phyloP scores from a whole-genome alignment of 805 yeast genomes.

The Schizosaccharomyces octosporus region DNA sequence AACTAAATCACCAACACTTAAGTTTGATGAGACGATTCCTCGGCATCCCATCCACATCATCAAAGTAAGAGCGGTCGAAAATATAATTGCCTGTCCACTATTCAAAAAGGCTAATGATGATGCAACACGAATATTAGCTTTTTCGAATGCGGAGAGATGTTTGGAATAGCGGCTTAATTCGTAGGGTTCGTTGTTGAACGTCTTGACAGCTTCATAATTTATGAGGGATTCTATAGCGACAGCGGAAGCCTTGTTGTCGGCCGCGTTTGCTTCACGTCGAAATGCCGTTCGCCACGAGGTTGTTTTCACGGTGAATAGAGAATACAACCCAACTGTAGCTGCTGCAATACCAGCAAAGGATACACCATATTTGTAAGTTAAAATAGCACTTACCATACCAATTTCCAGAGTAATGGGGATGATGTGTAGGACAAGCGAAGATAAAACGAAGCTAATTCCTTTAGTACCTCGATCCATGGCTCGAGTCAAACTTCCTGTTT shows the following conservation, averaged over 20 bases:
- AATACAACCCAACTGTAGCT: conserved; percentile 68
- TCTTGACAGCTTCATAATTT: conserved; percentile 82
- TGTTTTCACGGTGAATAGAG: conserved; percentile 66
- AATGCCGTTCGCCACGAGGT: conserved; percentile 93
- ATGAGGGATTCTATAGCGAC: conserved; percentile 84
- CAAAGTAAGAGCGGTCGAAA: conserved; percentile 70
- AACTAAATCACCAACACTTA: conserved; percentile 87
- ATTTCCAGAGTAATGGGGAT: conserved; percentile 83
- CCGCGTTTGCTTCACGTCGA: conserved; percentile 68
- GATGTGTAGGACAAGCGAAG: conserved; percentile 95
- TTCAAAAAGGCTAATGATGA: conserved; percentile 51
- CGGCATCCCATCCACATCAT: conserved; percentile 89
- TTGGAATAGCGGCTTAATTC: conserved; percentile 59
- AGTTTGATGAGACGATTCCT: conserved; percentile 61
- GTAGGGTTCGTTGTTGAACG: conserved; percentile 69
- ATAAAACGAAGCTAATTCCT: conserved; percentile 77
- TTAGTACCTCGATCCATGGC: conserved; percentile 96
- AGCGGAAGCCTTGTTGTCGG: conserved; percentile 87
- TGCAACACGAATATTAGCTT: conserved; percentile 43
- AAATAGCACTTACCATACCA: conserved; percentile 71
- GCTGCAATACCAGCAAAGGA: conserved; percentile 76
- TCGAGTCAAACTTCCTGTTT: conserved; percentile 86
- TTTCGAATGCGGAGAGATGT: conserved; percentile 50
- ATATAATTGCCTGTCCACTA: conserved; percentile 55
- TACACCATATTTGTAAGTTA: conserved; percentile 71